Percentiles rank a stretch among this genome's conserved stretches.
These are phyloP conservation scores for Penicillium sp. DNA, from an alignment of 2,329 filamentous ascomycete genomes.

Conservation along the genomic window DNA sequence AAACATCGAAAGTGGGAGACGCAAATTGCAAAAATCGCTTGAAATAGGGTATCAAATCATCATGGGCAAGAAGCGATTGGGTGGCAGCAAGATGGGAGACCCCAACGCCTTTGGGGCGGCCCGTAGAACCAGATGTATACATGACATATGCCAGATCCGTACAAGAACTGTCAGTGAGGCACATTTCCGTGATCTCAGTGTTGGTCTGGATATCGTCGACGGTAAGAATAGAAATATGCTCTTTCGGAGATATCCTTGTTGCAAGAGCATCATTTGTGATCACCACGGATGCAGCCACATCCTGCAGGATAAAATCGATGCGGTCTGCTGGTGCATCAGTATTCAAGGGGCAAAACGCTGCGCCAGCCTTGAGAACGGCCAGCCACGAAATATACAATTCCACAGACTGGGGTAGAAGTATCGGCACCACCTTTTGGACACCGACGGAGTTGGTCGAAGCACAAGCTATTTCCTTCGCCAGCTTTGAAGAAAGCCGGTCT, in stretches of 20 bases:
- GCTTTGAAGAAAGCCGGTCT: constrained; percentile 55
- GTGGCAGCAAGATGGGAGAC: constrained; percentile 77
- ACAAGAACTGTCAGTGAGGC: constrained; percentile 25
- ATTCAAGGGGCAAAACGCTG: constrained; percentile 80
- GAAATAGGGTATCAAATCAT: constrained; percentile 73
- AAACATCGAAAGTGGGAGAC: constrained; percentile 89
- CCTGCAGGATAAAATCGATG: constrained; percentile 74
- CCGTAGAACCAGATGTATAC: constrained; percentile 91
- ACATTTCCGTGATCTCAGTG: constrained; percentile 1
- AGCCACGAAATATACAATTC: constrained; percentile 75
- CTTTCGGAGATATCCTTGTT: constrained; percentile 22
- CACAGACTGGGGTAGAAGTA: constrained; percentile 74
- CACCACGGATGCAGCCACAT: constrained; percentile 68
- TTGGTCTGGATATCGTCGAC: constrained; percentile 22
- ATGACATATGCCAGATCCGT: constrained; percentile 73
- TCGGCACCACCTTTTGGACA: constrained; percentile 59
- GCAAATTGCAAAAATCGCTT: constrained; percentile 85
- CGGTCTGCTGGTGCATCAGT: constrained; percentile 75
- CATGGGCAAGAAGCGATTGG: constrained; percentile 79
- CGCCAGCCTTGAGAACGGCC: constrained; percentile 76
- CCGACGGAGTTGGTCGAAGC: constrained; percentile 23
- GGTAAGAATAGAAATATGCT: constrained; percentile 21
- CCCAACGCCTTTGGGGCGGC: constrained; percentile 81
- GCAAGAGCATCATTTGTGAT: constrained; percentile 54
- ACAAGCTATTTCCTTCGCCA: constrained; percentile 54